Evolutionary conservation across 2,329 filamentous ascomycete genomes (phyloP), one percentile per base, ranked within the genome.

Genomic region (Sporothrix sp.): DNA sequence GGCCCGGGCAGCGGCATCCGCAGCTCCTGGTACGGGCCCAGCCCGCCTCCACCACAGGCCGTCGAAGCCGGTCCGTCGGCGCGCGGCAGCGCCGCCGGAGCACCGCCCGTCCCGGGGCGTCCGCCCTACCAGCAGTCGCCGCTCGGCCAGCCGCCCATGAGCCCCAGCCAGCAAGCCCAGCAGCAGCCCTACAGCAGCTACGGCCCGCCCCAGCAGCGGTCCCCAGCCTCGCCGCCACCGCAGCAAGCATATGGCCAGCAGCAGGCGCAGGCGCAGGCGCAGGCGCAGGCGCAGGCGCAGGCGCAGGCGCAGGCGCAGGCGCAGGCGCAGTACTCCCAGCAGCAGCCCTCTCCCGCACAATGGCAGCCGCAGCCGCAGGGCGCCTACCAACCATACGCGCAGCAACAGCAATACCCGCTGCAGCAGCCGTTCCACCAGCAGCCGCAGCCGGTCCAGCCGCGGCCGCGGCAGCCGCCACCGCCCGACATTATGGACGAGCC

Each of bases 401-500:
- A 38, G 36, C 40, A 44, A 6, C 49, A 43, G 25, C 57, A 53
- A 30, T 23, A 46, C 37, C 48, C 35, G 18, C 59, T 50, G 18
- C 38, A 50, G 44, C 54, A 21, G 53, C 56, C 14, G 49, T 48
- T 53, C 46, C 58, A 50, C 43, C 63, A 50, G 55, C 62, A 52
- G 52, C 59, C 54, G 46, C 60, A 55, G 3, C 54, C 53, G 27
- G 58, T 63, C n/a, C 66, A 67, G 52, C 61, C 62, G 0, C 63
- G 58, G 13, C 63, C 62, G 1, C 68, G 70, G 55, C 66, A 66
- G 3, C 67, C 68, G n/a, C 72, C 66, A 23, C 73, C 66, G 23
- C 75, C 68, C 2, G 76, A 82, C 60, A 63, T 78, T 23, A 72
- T 82, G 58, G 78, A 81, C 54, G 76, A 77, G 49, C 76, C 25